Base-by-base conservation (phyloP, 345 rosid genomes). In the Hypericum androsaemum region DNA sequence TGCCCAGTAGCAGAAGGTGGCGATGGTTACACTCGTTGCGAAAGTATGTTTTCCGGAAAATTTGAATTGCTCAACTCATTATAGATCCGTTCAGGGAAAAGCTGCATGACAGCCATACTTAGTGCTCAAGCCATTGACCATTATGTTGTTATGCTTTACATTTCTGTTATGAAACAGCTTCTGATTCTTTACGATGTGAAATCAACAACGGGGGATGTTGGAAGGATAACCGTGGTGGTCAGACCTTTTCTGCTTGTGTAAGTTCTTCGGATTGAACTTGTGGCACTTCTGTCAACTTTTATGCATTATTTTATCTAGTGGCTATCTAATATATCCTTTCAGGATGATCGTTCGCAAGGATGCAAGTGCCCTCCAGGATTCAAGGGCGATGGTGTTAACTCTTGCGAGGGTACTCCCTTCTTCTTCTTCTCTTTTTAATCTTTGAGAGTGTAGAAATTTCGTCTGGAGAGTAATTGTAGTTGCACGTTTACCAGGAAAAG, bases 161-260 rank as follows among this genome's bases (percentile, higher is more conserved):
- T 49, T 12, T 35, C 14, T 51, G 54, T 17, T 51, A 12, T 22
- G 71, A 60, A 60, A 52, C 80, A 92, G 98, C 88, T 61, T 75
- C 98, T 32, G 84, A 81, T 63, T 62, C 83, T 69, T 63, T 73
- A 61, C 92, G 73, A 16, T 88, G 98, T 68, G 77, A 58, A 64
- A 75, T 88, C 58, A 81, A 82, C 62, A 92, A 83, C 61, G 95
- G 95, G 43, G 94, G 95, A 66, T 92, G 98, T 66, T 92, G 98
- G 98, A 84, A 69, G 63, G 57, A 78, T 69, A 69, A 81, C 53
- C 73, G 64, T 61, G 71, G 75, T 59, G 79, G 81, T 64, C 70
- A 43, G 63, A 78, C 84, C 3, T 84, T 71, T 67, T 77, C 96
- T 58, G 98, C 98, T 57, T 87, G 98, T 28, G 97, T 90, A 65